A percentile compares a stretch with the other conserved stretches of the same genome.
phyloP scores from a whole-genome alignment of 1,284 basidiomycete genomes.

The Xerocomus nothofagi region DNA sequence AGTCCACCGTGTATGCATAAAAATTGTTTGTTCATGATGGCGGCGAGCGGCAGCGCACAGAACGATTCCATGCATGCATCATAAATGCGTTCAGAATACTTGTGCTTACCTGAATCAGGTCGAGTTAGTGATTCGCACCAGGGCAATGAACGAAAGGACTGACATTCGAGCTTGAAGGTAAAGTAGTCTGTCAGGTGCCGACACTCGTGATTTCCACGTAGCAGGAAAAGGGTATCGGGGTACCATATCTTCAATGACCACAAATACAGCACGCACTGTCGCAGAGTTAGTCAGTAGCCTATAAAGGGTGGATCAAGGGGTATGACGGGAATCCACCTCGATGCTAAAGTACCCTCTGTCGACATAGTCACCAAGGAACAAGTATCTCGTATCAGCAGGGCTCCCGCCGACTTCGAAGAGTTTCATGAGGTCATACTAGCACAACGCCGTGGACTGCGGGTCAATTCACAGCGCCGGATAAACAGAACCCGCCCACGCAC shows the following conservation, averaged over 20 bases:
- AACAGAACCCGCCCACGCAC: conserved; percentile 48
- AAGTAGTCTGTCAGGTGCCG: conserved; percentile 87
- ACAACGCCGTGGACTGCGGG: conserved; percentile 10
- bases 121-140: conserved; percentile 6
- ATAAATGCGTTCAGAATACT: conserved; percentile 89
- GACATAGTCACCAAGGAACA: conserved; percentile 95
- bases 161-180: conserved; percentile 89
- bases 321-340: conserved; percentile 53
- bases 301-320: neutral
- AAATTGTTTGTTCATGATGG: conserved; percentile 98
- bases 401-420: conserved; percentile 94
- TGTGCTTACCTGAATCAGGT: conserved; percentile 76
- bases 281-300: conserved; percentile 2
- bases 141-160: conserved; percentile 32
- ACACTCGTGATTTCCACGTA: conserved; percentile 93
- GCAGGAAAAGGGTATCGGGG: conserved; percentile 84
- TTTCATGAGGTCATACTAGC: conserved; percentile 90
- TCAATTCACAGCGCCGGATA: conserved; percentile 17
- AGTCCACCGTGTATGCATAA: conserved; percentile 94
- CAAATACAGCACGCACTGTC: conserved; percentile 84
- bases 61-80: conserved; percentile 94
- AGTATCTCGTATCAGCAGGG: conserved; percentile 89
- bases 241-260: conserved; percentile 94
- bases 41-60: conserved; percentile 88
- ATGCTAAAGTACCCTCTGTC: conserved; percentile 94